Conservation (phyloP, 305 asterid genomes). For the Fraxinus sp. region DNA sequence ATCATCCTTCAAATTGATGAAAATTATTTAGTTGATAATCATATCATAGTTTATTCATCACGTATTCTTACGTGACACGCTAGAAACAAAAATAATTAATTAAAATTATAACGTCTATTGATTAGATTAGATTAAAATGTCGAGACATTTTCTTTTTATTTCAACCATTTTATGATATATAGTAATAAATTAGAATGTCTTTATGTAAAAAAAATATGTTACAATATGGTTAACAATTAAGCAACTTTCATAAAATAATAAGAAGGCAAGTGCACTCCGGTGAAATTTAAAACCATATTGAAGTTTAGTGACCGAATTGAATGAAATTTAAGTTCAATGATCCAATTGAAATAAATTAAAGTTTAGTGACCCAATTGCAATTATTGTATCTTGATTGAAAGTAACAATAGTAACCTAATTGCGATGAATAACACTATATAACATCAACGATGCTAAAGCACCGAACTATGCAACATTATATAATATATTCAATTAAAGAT, state of each 20-base stretch:
- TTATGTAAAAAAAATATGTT: background rate
- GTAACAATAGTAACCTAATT: background rate
- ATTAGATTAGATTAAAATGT: background rate
- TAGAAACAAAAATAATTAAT: background rate
- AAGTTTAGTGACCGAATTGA: background rate
- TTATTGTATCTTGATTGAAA: background rate
- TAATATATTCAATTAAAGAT: background rate
- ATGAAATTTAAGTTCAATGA: background rate
- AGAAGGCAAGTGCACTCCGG: background rate
- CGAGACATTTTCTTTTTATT: background rate
- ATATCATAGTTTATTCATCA: background rate
- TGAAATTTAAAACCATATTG: background rate
- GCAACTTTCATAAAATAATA: background rate
- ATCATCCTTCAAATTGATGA: background rate
- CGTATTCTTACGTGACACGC: background rate
- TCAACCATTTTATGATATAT: background rate
- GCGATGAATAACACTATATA: background rate
- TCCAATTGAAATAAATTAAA: background rate
- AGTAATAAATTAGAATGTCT: background rate
- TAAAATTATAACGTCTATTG: background rate
- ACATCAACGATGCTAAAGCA: background rate
- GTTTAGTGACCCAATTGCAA: background rate
- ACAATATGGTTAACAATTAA: background rate
- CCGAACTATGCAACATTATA: background rate
- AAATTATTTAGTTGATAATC: background rate